Conservation (phyloP, 345 rosid species). For the Cardiospermum halicacabum region DNA sequence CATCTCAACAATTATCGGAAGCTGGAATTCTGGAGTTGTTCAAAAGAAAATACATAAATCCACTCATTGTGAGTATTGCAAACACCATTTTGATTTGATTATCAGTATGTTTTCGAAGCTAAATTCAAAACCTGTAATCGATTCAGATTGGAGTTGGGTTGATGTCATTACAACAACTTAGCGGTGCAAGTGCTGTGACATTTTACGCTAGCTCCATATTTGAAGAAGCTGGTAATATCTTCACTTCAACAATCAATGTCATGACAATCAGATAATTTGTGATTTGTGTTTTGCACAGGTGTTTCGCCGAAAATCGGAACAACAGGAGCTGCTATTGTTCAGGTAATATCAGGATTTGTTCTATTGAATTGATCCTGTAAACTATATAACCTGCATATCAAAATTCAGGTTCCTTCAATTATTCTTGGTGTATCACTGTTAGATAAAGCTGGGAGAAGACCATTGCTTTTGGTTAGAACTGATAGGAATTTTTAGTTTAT, state of each 20-base stretch:
- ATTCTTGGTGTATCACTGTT: slow-evolving; percentile 5
- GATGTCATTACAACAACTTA: slow-evolving; percentile 56
- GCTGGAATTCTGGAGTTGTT: slow-evolving; percentile 29
- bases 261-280: too few relatives aligned
- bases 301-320: slow-evolving; percentile 29
- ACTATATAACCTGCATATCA: not conserved
- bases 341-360: slow-evolving; percentile 14
- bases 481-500: not conserved
- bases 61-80: slow-evolving; percentile 30
- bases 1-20: slow-evolving; percentile 19
- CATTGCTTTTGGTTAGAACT: slow-evolving; percentile 37
- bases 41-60: slow-evolving; percentile 33
- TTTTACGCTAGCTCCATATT: slow-evolving; percentile 45
- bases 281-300: slow-evolving; percentile 15
- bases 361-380: not conserved
- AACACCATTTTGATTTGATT: not conserved
- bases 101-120: not conserved
- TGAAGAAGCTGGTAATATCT: slow-evolving; percentile 41
- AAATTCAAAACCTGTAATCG: too few relatives aligned
- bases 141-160: slow-evolving; percentile 53
- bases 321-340: slow-evolving; percentile 20
- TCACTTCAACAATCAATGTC: not conserved
- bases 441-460: slow-evolving; percentile 39
- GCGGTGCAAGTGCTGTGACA: slow-evolving; percentile 36
- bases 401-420: slow-evolving; percentile 31